Percentiles rank a stretch among this genome's conserved stretches.
Conservation (phyloP, 2,329 filamentous ascomycete genomes). For the Apiospora aurea region DNA sequence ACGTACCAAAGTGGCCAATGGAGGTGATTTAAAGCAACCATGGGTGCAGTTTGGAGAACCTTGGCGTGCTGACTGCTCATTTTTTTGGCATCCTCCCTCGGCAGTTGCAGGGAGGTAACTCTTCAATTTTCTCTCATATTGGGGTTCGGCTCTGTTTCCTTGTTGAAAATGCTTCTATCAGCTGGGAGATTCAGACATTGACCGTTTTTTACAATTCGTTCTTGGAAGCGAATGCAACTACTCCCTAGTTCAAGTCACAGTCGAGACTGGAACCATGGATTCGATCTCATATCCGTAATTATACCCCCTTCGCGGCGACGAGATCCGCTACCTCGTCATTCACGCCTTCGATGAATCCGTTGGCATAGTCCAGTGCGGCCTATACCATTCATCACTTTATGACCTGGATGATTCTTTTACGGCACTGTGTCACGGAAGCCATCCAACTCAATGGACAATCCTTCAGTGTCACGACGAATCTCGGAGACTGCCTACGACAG, state of each 20-base stretch:
- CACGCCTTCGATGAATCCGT: background rate
- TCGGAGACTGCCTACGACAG: slow-evolving; percentile 1
- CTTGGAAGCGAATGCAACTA: too few relatives aligned
- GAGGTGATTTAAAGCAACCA: too few relatives aligned
- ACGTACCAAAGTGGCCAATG: too few relatives aligned
- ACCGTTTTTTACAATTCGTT: too few relatives aligned
- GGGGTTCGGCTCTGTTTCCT: too few relatives aligned
- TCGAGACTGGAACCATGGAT: background rate
- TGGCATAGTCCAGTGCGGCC: background rate
- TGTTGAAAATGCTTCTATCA: too few relatives aligned
- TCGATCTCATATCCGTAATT: background rate
- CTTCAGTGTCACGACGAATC: slow-evolving; percentile 15
- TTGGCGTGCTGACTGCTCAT: too few relatives aligned
- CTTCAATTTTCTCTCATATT: too few relatives aligned
- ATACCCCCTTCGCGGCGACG: background rate
- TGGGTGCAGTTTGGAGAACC: too few relatives aligned
- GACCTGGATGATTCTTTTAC: background rate
- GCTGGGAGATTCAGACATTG: too few relatives aligned
- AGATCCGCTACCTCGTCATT: background rate
- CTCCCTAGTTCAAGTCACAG: background rate
- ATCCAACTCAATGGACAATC: slow-evolving; percentile 15
- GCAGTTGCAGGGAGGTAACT: too few relatives aligned
- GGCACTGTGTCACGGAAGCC: slow-evolving; percentile 18
- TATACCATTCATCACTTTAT: background rate
- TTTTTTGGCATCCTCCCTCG: too few relatives aligned